Evolutionary conservation across 2,329 filamentous ascomycete species (phyloP).

Genomic region (Trichothecium sympodiale): DNA sequence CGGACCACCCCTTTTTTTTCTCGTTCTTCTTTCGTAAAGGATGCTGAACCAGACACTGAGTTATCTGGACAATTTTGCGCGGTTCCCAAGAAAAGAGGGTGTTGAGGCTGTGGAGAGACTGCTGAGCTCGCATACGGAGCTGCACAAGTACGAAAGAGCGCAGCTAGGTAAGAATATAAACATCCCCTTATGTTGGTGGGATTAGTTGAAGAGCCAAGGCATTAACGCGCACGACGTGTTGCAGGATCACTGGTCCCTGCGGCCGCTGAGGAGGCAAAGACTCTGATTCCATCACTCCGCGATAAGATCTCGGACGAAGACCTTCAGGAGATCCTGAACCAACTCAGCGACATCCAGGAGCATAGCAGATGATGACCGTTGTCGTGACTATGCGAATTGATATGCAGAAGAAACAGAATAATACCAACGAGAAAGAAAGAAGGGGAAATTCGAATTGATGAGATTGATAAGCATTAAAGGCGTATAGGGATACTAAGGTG

Average conservation of each 20-base stretch:
- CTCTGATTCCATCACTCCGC: constrained; percentile 76
- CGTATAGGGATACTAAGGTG: too few species aligned
- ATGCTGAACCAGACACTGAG: constrained; percentile 81
- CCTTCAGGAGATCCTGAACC: constrained; percentile 76
- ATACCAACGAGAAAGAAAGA: too few species aligned
- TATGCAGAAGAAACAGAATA: too few species aligned
- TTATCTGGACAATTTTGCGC: constrained; percentile 88
- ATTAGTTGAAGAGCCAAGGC: not conserved
- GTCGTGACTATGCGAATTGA: too few species aligned
- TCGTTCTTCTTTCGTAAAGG: constrained; percentile 23
- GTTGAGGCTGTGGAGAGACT: constrained; percentile 89
- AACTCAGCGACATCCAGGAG: constrained; percentile 68
- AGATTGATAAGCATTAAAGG: too few species aligned
- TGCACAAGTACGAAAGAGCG: constrained; percentile 87
- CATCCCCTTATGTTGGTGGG: too few species aligned
- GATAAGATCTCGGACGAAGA: constrained; percentile 89
- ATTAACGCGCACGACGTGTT: constrained; percentile 2
- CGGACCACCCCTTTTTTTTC: too few species aligned
- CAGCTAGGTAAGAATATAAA: constrained; percentile 81
- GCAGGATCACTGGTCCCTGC: constrained; percentile 86
- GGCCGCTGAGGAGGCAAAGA: constrained; percentile 89
- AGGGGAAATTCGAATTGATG: too few species aligned
- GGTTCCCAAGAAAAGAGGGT: constrained; percentile 91
- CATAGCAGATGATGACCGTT: constrained; percentile 19
- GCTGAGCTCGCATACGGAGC: constrained; percentile 64